phyloP scores from a whole-genome alignment of 2,329 filamentous ascomycete species.

The Macrophomina tecta region DNA sequence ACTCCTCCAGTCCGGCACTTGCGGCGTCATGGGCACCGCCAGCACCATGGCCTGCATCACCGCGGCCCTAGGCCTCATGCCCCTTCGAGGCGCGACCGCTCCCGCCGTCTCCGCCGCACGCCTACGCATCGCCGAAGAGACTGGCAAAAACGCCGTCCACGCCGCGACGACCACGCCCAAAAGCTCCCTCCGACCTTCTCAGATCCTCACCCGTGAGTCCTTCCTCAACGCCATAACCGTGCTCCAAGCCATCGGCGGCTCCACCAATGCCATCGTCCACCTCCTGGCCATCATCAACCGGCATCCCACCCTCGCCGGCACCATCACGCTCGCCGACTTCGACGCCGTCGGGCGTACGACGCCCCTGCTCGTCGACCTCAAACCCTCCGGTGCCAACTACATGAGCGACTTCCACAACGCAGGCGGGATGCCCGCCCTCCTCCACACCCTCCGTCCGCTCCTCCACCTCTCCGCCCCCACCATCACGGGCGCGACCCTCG shows the following conservation, averaged over 20 bases:
- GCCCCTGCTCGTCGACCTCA: slow-evolving; percentile 81
- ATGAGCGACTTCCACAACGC: slow-evolving; percentile 87
- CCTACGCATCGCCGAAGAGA: slow-evolving; percentile 61
- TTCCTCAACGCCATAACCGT: slow-evolving; percentile 56
- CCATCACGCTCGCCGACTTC: slow-evolving; percentile 78
- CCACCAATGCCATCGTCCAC: slow-evolving; percentile 53
- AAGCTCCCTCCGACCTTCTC: slow-evolving; percentile 47
- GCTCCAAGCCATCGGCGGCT: slow-evolving; percentile 53
- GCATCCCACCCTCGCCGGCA: slow-evolving; percentile 66
- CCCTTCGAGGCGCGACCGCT: slow-evolving; percentile 58
- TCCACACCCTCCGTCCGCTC: slow-evolving; percentile 80
- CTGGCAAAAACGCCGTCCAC: slow-evolving; percentile 56
- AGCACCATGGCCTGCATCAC: slow-evolving; percentile 63
- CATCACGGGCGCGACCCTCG: slow-evolving; percentile 79
- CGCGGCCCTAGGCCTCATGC: slow-evolving; percentile 60
- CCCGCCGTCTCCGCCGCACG: slow-evolving; percentile 60
- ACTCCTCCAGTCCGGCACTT: slow-evolving; percentile 52
- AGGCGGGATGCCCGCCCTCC: slow-evolving; percentile 79
- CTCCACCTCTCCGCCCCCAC: slow-evolving; percentile 78
- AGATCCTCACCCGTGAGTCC: slow-evolving; percentile 53
- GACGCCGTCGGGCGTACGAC: slow-evolving; percentile 78
- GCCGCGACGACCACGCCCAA: slow-evolving; percentile 43
- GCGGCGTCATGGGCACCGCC: slow-evolving; percentile 65
- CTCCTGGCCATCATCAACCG: slow-evolving; percentile 56
- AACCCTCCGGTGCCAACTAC: slow-evolving; percentile 80